These are phyloP conservation scores for Coniferiporia sulphurascens DNA, from an alignment of 1,284 basidiomycete species.

Conservation along the genomic window DNA sequence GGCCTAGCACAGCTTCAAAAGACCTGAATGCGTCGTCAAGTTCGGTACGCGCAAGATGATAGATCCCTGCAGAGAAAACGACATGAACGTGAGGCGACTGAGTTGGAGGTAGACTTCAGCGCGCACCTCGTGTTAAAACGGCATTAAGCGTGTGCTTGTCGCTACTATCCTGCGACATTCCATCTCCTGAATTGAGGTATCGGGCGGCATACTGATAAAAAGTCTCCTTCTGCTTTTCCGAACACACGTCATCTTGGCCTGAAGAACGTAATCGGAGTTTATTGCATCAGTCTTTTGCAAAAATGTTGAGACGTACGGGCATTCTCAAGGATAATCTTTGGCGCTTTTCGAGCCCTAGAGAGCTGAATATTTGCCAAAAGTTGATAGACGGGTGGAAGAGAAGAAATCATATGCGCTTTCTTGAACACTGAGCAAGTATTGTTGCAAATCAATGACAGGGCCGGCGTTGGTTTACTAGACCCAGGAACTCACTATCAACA, in stretches of 20 bases:
- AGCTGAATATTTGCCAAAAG: constrained; percentile 82
- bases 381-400: constrained; percentile 64
- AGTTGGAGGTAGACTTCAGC: constrained; percentile 15
- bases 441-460: neutral
- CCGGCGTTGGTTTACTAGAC: neutral
- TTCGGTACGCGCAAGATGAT: constrained; percentile 74
- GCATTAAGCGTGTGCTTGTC: constrained; percentile 47
- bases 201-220: constrained; percentile 66
- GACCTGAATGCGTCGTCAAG: constrained; percentile 75
- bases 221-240: constrained; percentile 63
- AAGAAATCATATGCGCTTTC: constrained; percentile 40
- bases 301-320: constrained; percentile 51
- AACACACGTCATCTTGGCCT: constrained; percentile 67
- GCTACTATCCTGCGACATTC: constrained; percentile 45
- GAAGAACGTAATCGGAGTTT: neutral
- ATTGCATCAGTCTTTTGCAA: neutral
- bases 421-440: constrained; percentile 42
- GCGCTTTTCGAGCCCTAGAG: constrained; percentile 72
- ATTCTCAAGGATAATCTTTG: constrained; percentile 68
- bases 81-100: constrained; percentile 11
- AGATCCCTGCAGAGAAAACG: constrained; percentile 49
- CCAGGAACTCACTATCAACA: constrained; percentile 50
- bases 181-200: constrained; percentile 63
- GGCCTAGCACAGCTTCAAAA: constrained; percentile 77
- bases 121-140: constrained; percentile 65